phyloP scores from a whole-genome alignment of 164 flowering plant species.

The Echeveria elegans region DNA sequence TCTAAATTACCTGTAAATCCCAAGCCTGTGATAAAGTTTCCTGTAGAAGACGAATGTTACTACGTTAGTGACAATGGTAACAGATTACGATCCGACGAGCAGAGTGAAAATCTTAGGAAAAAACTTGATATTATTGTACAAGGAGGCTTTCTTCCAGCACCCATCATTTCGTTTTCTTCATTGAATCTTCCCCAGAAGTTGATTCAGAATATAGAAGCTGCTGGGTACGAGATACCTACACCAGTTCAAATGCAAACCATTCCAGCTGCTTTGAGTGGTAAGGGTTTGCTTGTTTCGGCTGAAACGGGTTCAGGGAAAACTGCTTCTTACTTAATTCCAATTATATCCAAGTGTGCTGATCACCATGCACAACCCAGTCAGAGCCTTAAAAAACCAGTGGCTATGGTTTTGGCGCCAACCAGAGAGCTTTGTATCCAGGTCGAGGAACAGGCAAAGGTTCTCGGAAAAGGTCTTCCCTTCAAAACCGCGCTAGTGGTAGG shows the following conservation, averaged over 20 bases:
- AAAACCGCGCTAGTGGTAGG: constrained; percentile 94
- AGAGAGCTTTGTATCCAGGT: constrained; percentile 87
- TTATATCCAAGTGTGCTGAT: constrained; percentile 47
- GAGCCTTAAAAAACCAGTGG: constrained; percentile 41
- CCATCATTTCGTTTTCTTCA: constrained; percentile 59
- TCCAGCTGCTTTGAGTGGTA: constrained; percentile 71
- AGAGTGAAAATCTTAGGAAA: constrained; percentile 42
- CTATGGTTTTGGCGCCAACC: constrained; percentile 82
- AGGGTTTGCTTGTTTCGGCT: constrained; percentile 77
- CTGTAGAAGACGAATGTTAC: constrained; percentile 66
- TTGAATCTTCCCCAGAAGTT: constrained; percentile 53
- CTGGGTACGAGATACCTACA: constrained; percentile 77
- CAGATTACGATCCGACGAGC: constrained; percentile 16
- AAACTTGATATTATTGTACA: constrained; percentile 53
- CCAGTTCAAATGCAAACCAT: constrained; percentile 96
- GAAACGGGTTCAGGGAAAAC: constrained; percentile 94
- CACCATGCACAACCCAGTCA: constrained; percentile 15
- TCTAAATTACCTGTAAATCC: constrained; percentile 14
- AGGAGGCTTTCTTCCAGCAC: constrained; percentile 46
- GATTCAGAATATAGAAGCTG: constrained; percentile 57
- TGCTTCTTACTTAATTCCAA: constrained; percentile 73
- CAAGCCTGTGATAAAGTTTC: constrained; percentile 29
- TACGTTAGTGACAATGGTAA: constrained; percentile 50
- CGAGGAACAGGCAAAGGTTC: constrained; percentile 84
- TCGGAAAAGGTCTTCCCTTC: constrained; percentile 78